phyloP scores from a whole-genome alignment of 345 rosid species.

The Hibiscus syriacus region DNA sequence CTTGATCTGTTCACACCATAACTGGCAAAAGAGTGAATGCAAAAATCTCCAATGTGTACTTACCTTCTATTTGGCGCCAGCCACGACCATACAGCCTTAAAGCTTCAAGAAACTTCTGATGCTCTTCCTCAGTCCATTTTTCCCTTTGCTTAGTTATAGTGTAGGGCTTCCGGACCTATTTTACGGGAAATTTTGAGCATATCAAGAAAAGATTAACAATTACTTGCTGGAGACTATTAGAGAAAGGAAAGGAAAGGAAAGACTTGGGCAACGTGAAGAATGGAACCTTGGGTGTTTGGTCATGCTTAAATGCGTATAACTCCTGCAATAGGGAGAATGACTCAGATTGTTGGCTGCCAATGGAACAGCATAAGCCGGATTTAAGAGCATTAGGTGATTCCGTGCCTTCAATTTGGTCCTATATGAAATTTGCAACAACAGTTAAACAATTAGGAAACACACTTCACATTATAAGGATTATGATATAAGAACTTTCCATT shows the following conservation, averaged over 20 bases:
- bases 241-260: background rate
- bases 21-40: background rate
- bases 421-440: background rate
- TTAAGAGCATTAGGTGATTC: background rate
- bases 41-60: background rate
- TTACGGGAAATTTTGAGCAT: background rate
- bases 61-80: conserved; percentile 88
- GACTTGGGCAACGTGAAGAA: background rate
- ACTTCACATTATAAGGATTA: background rate
- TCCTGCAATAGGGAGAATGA: conserved; percentile 1
- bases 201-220: background rate
- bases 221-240: background rate
- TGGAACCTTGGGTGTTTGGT: conserved; percentile 8
- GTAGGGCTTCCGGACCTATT: conserved; percentile 70
- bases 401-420: conserved; percentile 11
- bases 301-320: background rate
- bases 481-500: background rate
- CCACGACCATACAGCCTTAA: conserved; percentile 74
- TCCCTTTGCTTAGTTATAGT: conserved; percentile 81
- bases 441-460: background rate
- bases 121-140: conserved; percentile 89
- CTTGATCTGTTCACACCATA: conserved; percentile 2
- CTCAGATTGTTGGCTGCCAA: background rate
- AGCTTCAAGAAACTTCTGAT: conserved; percentile 81
- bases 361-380: background rate